Conservation (phyloP, 768 basidiomycete species). For the Boletus bicolor region DNA sequence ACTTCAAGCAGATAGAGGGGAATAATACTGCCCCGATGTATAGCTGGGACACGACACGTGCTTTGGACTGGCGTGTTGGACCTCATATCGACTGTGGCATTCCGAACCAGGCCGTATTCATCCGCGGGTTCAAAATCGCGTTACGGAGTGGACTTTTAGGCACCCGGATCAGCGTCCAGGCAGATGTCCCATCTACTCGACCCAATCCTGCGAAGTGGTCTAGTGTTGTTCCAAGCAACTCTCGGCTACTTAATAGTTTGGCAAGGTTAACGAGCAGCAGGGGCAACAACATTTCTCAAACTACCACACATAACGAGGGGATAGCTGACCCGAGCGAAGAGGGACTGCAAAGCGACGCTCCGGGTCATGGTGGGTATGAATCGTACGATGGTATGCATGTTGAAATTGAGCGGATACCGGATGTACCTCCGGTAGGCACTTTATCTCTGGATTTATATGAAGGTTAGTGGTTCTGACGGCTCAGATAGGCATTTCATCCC, state of each 20-base stretch:
- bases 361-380: background rate
- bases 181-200: background rate
- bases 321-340: background rate
- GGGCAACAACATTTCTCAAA: background rate
- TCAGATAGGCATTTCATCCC: conserved; percentile 1
- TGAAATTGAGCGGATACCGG: background rate
- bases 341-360: no score
- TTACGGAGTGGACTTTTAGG: background rate
- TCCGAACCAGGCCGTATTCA: conserved; percentile 19
- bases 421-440: background rate
- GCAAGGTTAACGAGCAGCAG: background rate
- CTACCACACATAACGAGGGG: background rate
- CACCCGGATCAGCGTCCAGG: background rate
- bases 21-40: background rate
- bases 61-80: background rate
- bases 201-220: background rate
- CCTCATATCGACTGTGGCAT: background rate
- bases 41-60: background rate
- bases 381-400: background rate
- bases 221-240: background rate
- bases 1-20: background rate
- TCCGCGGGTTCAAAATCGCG: conserved; percentile 17
- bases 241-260: background rate
- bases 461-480: background rate
- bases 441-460: no score